Base-by-base conservation (phyloP, 2,329 filamentous ascomycete genomes). In the Pseudogymnoascus sp. region DNA sequence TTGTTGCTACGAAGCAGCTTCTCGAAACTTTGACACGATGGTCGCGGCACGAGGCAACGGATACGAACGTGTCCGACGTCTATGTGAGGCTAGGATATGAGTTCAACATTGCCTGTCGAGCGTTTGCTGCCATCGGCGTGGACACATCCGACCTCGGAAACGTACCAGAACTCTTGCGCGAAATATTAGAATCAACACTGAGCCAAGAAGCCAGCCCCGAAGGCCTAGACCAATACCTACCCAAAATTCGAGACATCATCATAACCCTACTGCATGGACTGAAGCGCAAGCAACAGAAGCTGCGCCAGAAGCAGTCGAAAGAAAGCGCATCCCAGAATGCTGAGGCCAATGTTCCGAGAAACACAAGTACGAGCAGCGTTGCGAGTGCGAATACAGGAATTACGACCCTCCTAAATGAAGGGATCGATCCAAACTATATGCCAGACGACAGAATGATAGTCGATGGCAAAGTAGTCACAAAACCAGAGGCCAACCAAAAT, bases 101-200 rank as follows among this genome's bases (percentile, higher is more conserved):
- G 76, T 99, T 99, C 82, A 99, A 99, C 77, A 94, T 99, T 79
- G 94, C 94, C 29, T 97, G 93, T 75, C 89, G 94, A 62, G 93
- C 94, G 65, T 99, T 99, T 76, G 91, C 91, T 70, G 91, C 92
- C 63, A 99, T 99, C 71, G 94, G 95, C 65, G 94, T 99, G 66
- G 94, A 99, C 71, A 97, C 92, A 1, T 85, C 86, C 27, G 94
- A 99, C 74, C 81, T 99, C 10, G 94, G 94, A 63, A 96, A 96
- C 68, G 94, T 99, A 2, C 94, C 94, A 5, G 94, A 99, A 74
- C 80, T 92, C 63, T 78, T 99, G 66, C 87, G 94, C 69, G 87
- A 87, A 64, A 97, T 99, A 63, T 83, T 99, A 61, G 94, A 99
- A 75, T 90, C 96, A 63, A 99, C 94, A 1, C 81, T 99, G 36